Base-by-base conservation (phyloP, 352 stramenopile genomes). In the Pythium grandisporangium region DNA sequence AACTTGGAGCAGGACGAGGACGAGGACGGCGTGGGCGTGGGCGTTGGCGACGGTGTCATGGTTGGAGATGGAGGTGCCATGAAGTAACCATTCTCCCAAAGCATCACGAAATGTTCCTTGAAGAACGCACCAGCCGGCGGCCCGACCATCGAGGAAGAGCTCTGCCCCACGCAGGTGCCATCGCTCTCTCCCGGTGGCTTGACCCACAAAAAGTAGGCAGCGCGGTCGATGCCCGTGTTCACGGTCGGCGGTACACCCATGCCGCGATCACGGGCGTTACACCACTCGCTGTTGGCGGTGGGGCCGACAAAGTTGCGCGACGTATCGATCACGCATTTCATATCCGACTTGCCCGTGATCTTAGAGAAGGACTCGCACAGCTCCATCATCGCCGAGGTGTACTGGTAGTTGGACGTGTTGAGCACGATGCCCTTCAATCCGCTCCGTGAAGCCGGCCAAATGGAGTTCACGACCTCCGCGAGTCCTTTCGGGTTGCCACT, bases 181-280 rank as follows among this genome's bases (percentile, higher is more conserved):
- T 68, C 58, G n/a, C 48, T 61, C 39, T 68, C 54, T 38, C 58
- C 58, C 30, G 53, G 58, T 19, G 58, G 53, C 54, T 68, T 68
- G 36, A 68, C 26, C 58, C 58, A 68, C 16, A 64, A 20, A 32
- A 37, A 64, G 44, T 68, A 68, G 20, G 53, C 53, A 2, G 58
- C 52, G 6, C 36, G 43, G 2, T 19, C 5, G 12, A 39, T 47
- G 12, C 51, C 54, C 3, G 54, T 61, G 16, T 55, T 33, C 30
- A 43, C 42, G 5, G 53, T 61, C 2, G 53, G 58, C 24, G 58
- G 58, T 24, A 53, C 6, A 16, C 58, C 58, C 27, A 68, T 64
- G 40, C 54, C 58, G 2, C 49, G 35, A 20, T 43, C 47, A 33
- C 64, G 61, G 42, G 39, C 42, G 40, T 68, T 68, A 37, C 58